A percentile compares a stretch with the other conserved stretches of the same genome.
phyloP scores from a whole-genome alignment of 176 grass and related monocot genomes.

The Sorghum bicolor region DNA sequence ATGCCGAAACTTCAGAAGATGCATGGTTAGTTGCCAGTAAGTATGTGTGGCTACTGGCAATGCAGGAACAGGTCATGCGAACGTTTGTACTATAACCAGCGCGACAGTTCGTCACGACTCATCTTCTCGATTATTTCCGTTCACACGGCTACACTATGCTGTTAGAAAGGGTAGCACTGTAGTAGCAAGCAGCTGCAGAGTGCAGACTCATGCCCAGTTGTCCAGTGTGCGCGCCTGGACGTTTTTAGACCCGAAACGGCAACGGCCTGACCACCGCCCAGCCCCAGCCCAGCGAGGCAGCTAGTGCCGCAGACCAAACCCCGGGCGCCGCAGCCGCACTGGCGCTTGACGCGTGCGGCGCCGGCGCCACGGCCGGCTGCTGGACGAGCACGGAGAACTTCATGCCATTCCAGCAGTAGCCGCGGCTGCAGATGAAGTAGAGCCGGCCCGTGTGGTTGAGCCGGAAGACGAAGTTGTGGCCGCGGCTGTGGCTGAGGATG shows the following conservation, averaged over 20 bases:
- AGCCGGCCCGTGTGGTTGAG: conserved; percentile 47
- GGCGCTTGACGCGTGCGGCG: neutral
- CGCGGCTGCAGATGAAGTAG: conserved; percentile 88
- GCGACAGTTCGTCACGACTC: neutral
- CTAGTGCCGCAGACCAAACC: neutral
- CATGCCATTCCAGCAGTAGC: conserved; percentile 74
- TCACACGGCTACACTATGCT: neutral
- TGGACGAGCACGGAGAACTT: conserved; percentile 53
- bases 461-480: conserved; percentile 46
- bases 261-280: neutral
- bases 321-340: neutral
- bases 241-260: conserved; percentile 15
- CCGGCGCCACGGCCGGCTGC: neutral
- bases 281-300: neutral
- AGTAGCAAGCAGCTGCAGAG: neutral
- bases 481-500: conserved; percentile 49
- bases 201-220: neutral
- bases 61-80: neutral
- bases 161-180: neutral
- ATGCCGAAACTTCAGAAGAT: neutral
- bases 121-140: neutral
- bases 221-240: neutral
- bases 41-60: neutral
- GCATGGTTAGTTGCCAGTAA: neutral
- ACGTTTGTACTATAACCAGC: neutral